Percentiles rank a stretch among this genome's conserved stretches.
These are phyloP conservation scores for Choricystis sp. DNA, from an alignment of 139 green algal species.

Conservation along the genomic window DNA sequence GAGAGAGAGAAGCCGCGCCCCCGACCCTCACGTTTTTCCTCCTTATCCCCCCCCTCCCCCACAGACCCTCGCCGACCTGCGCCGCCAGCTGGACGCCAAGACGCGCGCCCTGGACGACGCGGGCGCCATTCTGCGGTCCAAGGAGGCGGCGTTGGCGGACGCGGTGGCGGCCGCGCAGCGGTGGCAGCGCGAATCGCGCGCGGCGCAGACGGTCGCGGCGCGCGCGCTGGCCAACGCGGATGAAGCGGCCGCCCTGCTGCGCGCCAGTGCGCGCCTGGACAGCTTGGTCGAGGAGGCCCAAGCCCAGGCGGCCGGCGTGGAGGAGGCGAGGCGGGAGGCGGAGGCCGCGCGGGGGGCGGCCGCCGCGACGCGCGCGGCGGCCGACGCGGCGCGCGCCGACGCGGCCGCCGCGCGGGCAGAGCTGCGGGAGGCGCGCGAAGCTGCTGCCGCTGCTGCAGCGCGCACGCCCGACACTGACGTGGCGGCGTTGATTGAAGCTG, in stretches of 20 bases:
- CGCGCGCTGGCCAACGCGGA: not conserved
- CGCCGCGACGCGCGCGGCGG: too few relatives aligned
- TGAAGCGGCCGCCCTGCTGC: not conserved
- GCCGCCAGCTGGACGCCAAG: not conserved
- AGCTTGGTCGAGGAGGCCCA: not conserved
- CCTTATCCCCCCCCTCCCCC: too few relatives aligned
- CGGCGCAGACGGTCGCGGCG: not conserved
- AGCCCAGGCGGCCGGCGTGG: not conserved
- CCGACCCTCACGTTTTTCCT: too few relatives aligned
- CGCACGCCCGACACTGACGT: too few relatives aligned
- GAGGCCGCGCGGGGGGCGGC: not conserved
- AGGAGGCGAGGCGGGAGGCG: not conserved
- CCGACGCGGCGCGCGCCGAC: not conserved
- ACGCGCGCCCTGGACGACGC: not conserved
- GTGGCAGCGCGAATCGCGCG: not conserved
- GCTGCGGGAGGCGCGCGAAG: too few relatives aligned
- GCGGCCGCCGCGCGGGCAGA: too few relatives aligned
- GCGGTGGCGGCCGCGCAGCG: too few relatives aligned
- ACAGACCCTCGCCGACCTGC: too few relatives aligned
- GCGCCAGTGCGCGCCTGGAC: not conserved
- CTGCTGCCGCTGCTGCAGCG: too few relatives aligned
- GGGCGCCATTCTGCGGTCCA: not conserved
- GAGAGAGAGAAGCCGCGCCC: too few relatives aligned
- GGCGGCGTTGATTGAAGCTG: too few relatives aligned
- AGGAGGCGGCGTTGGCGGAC: not conserved